Conservation (phyloP, 352 stramenopile species). For the Phytopythium delawarense region DNA sequence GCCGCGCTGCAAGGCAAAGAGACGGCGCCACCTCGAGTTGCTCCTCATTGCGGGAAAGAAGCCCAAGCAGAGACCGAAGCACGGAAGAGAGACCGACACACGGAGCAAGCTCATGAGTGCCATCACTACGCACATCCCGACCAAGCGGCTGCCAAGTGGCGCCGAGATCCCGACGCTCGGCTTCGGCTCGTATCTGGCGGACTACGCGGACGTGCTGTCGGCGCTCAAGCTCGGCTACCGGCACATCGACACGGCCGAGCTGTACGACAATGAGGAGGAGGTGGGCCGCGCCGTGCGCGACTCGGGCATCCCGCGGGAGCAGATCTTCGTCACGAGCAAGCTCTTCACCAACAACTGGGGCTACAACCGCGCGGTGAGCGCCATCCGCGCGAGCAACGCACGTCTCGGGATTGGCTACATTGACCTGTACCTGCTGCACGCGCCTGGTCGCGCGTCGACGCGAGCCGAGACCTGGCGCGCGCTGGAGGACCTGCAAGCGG, state of each 20-base stretch:
- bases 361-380: conserved; percentile 43
- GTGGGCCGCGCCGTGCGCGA: conserved; percentile 53
- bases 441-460: conserved; percentile 24
- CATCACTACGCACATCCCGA: background rate
- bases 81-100: background rate
- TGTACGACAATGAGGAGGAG: conserved; percentile 67
- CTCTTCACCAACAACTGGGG: conserved; percentile 37
- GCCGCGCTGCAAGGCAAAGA: background rate
- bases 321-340: conserved; percentile 77
- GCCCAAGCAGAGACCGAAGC: background rate
- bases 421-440: conserved; percentile 55
- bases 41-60: background rate
- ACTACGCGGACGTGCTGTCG: conserved; percentile 16
- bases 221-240: conserved; percentile 52
- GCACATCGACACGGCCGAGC: conserved; percentile 68
- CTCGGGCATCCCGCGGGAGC: conserved; percentile 36
- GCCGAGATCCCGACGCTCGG: conserved; percentile 16
- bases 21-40: background rate
- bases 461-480: conserved; percentile 26
- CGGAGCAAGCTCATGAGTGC: background rate
- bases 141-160: conserved; percentile 15
- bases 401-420: conserved; percentile 47
- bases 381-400: conserved; percentile 22
- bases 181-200: conserved; percentile 20
- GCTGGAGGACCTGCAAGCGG: conserved; percentile 19